These are phyloP conservation scores for Lophiotrema nucula DNA, from an alignment of 495 filamentous ascomycete species.

Conservation along the genomic window DNA sequence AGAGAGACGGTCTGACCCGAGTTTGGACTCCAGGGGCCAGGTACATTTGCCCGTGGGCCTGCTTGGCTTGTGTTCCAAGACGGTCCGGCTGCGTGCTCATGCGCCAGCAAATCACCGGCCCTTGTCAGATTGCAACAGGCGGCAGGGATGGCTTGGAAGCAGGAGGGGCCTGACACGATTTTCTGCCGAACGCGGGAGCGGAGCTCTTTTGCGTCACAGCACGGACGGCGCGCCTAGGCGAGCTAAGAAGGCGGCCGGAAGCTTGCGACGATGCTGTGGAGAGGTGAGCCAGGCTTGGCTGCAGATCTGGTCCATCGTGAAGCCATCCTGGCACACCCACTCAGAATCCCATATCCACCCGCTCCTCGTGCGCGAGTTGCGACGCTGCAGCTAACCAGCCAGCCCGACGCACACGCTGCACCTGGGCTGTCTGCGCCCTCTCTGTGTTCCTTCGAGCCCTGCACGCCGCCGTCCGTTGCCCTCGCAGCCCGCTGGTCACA, in stretches of 20 bases:
- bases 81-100: slow-evolving; percentile 21
- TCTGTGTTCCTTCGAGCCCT: not conserved
- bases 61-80: slow-evolving; percentile 4
- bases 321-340: not conserved
- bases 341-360: slow-evolving; percentile 1
- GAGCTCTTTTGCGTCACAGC: slow-evolving; percentile 33
- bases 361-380: slow-evolving; percentile 14
- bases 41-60: slow-evolving; percentile 25
- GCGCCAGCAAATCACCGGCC: slow-evolving; percentile 25
- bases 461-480: not conserved
- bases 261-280: slow-evolving; percentile 25
- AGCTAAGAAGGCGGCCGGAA: slow-evolving; percentile 26
- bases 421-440: not conserved
- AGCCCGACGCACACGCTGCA: slow-evolving; percentile 16
- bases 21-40: slow-evolving; percentile 24
- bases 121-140: slow-evolving; percentile 13
- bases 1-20: slow-evolving; percentile 17
- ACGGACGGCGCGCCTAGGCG: slow-evolving; percentile 18
- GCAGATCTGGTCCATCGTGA: slow-evolving; percentile 19
- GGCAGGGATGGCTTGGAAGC: slow-evolving; percentile 18
- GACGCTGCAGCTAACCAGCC: slow-evolving; percentile 9
- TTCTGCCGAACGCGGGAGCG: slow-evolving; percentile 34
- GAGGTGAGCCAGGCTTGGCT: slow-evolving; percentile 8
- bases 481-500: no score
- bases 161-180: slow-evolving; percentile 23